phyloP scores from a whole-genome alignment of 768 basidiomycete genomes.

The Tricholoma terreum region DNA sequence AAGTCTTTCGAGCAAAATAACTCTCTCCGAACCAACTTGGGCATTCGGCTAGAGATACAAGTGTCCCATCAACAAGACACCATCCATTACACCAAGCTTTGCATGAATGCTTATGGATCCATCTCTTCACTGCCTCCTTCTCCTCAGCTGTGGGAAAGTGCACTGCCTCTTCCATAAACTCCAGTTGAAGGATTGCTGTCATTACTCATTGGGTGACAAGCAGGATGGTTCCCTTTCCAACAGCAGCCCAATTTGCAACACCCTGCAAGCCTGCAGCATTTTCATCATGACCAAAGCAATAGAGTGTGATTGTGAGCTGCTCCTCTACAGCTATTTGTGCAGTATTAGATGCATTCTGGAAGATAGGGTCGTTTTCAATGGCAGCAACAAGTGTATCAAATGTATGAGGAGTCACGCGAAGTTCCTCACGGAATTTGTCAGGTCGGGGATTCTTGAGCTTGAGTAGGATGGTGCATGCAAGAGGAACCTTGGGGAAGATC shows the following conservation, averaged over 20 bases:
- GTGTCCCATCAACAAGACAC: conserved; percentile 18
- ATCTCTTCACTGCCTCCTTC: conserved; percentile 14
- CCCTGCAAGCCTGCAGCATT: conserved; percentile 15
- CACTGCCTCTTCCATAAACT: conserved; percentile 1
- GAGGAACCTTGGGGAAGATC: not conserved
- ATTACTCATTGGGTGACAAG: conserved; percentile 10
- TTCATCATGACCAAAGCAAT: conserved; percentile 16
- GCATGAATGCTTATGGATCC: conserved; percentile 20
- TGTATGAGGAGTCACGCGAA: not conserved
- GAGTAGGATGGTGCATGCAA: not conserved
- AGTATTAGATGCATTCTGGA: conserved; percentile 15
- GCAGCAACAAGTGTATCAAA: conserved; percentile 1
- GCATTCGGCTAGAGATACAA: conserved; percentile 11
- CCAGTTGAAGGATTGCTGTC: not conserved
- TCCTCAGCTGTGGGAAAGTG: not conserved
- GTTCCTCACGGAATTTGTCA: not conserved
- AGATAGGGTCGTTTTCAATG: conserved; percentile 6
- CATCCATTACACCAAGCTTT: conserved; percentile 18
- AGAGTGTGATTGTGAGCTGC: conserved; percentile 14
- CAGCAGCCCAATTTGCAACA: conserved; percentile 22
- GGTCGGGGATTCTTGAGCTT: not conserved
- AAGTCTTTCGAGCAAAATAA: conserved; percentile 26
- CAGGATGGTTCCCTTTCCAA: conserved; percentile 12
- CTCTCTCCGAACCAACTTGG: conserved; percentile 23
- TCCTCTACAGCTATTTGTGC: conserved; percentile 12